Base-by-base conservation (phyloP, 768 basidiomycete species). In the Coprinopsis cinerea region DNA sequence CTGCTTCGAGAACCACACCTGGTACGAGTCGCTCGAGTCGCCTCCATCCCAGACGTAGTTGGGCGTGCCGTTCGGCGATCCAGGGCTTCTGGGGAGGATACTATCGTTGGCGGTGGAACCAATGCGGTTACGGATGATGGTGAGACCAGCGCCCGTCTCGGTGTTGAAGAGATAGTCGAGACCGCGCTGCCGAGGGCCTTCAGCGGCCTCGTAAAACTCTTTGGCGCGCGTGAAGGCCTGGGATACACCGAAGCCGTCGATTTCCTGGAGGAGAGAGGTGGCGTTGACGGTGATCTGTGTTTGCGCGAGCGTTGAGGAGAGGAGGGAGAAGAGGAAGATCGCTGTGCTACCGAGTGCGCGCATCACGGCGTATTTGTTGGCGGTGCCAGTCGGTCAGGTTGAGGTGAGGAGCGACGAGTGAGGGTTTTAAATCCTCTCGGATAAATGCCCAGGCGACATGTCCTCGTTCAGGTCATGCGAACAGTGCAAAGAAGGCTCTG, bases 1-100 rank as follows among this genome's bases (percentile, higher is more conserved):
- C 52, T 55, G 26, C 44, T 55, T 36, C 30, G 51, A 53, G 48
- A 55, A 49, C 55, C 55, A 55, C 26, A 55, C 40, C 42, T 55
- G 55, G 17, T 48, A 28, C 17, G 51, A 53, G 51, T 55, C 55
- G 26, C 51, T 44, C 9, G 25, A 22, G 39, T 55, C 55, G 25
- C 51, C 42, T 5, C 28, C 24, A 30, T 53, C 48, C 55, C 55
- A 55, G 6, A 47, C 37, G 34, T 53, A 55, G 17, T 43, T 32
- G 14, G 55, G 55, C 14, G 54, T 48, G 25, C 45, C 54, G 13
- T 14, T 48, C 9, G 54, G 54, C 0, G 49, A 50, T 1, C 54
- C 54, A 9, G 50, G 50, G 25, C 44, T 51, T 17, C 37, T 25
- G 17, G 54, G 54, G 6, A 55, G 32, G 25, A 55, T 55, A 36